phyloP scores from a whole-genome alignment of 306 rosid genomes.

The Hylodesmum podocarpum region DNA sequence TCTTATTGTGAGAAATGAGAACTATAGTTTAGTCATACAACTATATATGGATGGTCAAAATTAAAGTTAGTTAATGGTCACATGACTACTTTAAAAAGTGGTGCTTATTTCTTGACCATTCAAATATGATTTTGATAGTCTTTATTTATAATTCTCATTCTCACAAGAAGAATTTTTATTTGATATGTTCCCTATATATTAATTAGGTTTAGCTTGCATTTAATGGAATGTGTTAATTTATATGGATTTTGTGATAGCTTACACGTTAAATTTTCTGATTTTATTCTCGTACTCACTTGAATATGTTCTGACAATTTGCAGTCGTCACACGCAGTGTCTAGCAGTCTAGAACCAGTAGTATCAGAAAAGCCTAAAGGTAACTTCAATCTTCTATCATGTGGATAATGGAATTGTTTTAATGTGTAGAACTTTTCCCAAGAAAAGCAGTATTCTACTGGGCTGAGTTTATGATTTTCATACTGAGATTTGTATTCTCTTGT shows the following conservation, averaged over 20 bases:
- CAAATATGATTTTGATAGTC: neutral
- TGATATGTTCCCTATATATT: neutral
- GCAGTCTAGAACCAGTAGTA: slow-evolving; percentile 30
- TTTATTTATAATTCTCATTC: neutral
- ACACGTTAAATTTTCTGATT: slow-evolving; percentile 1
- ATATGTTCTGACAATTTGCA: slow-evolving; percentile 33
- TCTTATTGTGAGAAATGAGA: neutral
- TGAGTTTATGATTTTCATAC: slow-evolving; percentile 12
- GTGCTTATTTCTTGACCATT: neutral
- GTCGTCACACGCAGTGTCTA: slow-evolving; percentile 45
- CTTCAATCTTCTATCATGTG: neutral
- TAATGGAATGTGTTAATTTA: neutral
- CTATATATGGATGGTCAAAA: neutral
- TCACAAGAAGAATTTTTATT: neutral
- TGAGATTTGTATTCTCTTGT: slow-evolving; percentile 11
- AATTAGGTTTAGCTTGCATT: neutral
- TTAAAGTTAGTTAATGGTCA: neutral
- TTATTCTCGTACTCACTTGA: slow-evolving; percentile 31
- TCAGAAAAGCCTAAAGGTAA: slow-evolving; percentile 43
- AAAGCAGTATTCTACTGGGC: neutral
- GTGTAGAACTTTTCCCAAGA: neutral
- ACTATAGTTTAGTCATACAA: neutral
- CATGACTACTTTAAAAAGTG: neutral
- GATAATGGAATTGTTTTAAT: slow-evolving; percentile 1
- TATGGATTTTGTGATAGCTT: slow-evolving; percentile 23